phyloP scores from a whole-genome alignment of 2,329 filamentous ascomycete species.

The Podosphaera xanthii region DNA sequence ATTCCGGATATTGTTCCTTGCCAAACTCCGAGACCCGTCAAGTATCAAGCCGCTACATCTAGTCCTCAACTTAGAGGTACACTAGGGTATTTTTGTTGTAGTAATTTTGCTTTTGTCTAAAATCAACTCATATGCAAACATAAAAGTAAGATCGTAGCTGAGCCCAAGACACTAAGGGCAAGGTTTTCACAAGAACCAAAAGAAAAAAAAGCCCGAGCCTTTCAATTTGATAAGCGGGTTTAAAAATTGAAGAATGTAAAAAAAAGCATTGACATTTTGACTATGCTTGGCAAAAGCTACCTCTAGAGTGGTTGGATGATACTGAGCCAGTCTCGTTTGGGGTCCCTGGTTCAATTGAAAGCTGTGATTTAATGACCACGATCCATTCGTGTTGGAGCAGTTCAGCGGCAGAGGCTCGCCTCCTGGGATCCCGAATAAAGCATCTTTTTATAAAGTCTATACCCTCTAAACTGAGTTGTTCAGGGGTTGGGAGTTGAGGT shows the following conservation, averaged over 20 bases:
- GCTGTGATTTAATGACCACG: slow-evolving; percentile 38
- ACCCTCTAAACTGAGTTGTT: slow-evolving; percentile 66
- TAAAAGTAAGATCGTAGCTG: not conserved
- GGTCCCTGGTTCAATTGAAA: slow-evolving; percentile 36
- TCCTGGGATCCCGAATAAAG: slow-evolving; percentile 64
- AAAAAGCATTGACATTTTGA: not conserved
- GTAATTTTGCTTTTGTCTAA: not conserved
- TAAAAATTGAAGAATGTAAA: not conserved
- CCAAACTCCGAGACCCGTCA: not conserved
- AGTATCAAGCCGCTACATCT: not conserved
- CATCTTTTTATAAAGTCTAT: slow-evolving; percentile 76
- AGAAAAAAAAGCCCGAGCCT: not conserved
- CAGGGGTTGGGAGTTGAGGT: slow-evolving; percentile 56
- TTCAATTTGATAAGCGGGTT: not conserved
- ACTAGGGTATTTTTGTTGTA: not conserved
- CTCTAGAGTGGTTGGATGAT: slow-evolving; percentile 8
- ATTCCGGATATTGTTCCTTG: not conserved
- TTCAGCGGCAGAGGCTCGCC: slow-evolving; percentile 63
- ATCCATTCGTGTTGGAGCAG: slow-evolving; percentile 88
- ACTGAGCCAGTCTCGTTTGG: slow-evolving; percentile 27
- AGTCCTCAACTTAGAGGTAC: not conserved
- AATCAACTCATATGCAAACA: not conserved
- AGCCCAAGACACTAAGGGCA: not conserved
- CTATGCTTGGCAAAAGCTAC: slow-evolving; percentile 9
- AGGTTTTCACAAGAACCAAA: not conserved